Evolutionary conservation across 495 filamentous ascomycete genomes (phyloP).

Genomic region (Podospora comata): DNA sequence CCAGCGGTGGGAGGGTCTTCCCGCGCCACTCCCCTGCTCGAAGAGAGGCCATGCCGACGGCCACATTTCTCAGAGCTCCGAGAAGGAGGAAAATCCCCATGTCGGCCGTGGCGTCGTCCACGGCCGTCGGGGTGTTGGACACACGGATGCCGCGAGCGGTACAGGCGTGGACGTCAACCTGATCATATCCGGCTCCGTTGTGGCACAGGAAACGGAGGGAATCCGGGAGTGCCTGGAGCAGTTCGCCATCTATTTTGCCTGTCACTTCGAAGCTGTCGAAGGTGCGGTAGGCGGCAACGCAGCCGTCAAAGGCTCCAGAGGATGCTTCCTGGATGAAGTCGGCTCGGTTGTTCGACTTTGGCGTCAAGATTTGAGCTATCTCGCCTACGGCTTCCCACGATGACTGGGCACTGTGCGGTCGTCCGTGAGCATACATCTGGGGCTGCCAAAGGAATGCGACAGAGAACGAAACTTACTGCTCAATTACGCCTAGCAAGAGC

Average conservation of each 20-base stretch:
- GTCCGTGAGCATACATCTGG: background rate
- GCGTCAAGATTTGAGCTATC: conserved; percentile 31
- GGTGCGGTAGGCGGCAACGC: conserved; percentile 71
- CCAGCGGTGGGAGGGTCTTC: conserved; percentile 36
- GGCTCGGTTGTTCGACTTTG: conserved; percentile 23
- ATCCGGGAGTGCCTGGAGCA: conserved; percentile 61
- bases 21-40: conserved; percentile 64
- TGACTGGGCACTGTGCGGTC: conserved; percentile 26
- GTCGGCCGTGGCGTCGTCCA: conserved; percentile 80
- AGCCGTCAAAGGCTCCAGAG: conserved; percentile 64
- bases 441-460: background rate
- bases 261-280: conserved; percentile 66
- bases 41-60: conserved; percentile 58
- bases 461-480: conserved; percentile 27
- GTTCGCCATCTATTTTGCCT: conserved; percentile 64
- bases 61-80: conserved; percentile 70
- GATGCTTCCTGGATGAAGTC: conserved; percentile 72
- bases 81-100: conserved; percentile 73
- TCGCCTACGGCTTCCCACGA: conserved; percentile 28
- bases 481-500: conserved; percentile 34
- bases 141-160: conserved; percentile 62
- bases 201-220: conserved; percentile 77
- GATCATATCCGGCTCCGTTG: conserved; percentile 84
- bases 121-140: conserved; percentile 76
- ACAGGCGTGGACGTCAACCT: conserved; percentile 70